A percentile compares a stretch with the other conserved stretches of the same genome.
Conservation (phyloP, 148 eudicot species). For the Rhododendron henanense region DNA sequence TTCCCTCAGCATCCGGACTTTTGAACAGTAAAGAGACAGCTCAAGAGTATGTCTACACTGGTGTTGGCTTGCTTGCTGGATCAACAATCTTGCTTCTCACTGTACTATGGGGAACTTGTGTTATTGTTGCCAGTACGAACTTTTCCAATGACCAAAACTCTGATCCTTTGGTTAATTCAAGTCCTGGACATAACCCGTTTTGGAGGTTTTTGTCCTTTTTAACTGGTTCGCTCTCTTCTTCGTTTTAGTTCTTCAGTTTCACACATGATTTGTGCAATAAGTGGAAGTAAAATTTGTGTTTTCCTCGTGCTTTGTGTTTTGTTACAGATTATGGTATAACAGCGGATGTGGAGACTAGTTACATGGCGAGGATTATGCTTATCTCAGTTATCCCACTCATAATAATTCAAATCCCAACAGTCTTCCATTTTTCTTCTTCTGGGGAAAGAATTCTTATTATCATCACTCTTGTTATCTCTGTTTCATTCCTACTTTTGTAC, state of each 20-base stretch:
- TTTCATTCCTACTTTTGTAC: slow-evolving; percentile 24
- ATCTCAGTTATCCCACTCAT: slow-evolving; percentile 33
- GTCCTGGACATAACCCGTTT: not conserved
- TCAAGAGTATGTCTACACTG: slow-evolving; percentile 23
- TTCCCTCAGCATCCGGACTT: slow-evolving; percentile 25
- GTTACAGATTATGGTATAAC: slow-evolving; percentile 23
- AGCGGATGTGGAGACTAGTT: slow-evolving; percentile 27
- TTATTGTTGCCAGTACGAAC: slow-evolving; percentile 13
- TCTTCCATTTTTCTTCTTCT: slow-evolving; percentile 8
- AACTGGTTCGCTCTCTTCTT: slow-evolving; percentile 9
- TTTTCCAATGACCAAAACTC: not conserved
- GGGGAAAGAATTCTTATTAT: slow-evolving; percentile 10
- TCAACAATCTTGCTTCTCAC: slow-evolving; percentile 27
- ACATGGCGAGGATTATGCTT: slow-evolving; percentile 34
- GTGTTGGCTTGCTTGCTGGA: slow-evolving; percentile 27
- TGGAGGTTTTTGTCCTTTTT: not conserved
- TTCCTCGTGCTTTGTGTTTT: not conserved
- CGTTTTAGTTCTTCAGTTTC: not conserved
- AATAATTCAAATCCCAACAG: slow-evolving; percentile 23
- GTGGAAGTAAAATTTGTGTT: not conserved
- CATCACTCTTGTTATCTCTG: slow-evolving; percentile 25
- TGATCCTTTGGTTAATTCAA: not conserved
- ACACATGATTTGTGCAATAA: not conserved
- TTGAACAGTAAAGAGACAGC: slow-evolving; percentile 17
- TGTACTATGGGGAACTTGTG: slow-evolving; percentile 24